Conservation (phyloP, 805 yeast species). For the Dipodascus geniculatus region DNA sequence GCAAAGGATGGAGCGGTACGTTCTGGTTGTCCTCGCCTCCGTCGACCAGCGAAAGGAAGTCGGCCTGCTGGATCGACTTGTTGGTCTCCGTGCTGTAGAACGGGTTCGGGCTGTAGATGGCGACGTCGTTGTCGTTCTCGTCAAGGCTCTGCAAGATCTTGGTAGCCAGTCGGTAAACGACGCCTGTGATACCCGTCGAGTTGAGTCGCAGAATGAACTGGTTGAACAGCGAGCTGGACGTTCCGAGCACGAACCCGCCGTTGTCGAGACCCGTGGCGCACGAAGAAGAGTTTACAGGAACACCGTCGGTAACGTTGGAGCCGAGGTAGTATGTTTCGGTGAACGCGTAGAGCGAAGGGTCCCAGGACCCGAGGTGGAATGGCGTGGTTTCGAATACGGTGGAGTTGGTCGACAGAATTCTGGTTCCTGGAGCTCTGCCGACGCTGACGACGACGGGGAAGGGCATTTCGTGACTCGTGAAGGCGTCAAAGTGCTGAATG, state of each 20-base stretch:
- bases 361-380: constrained; percentile 81
- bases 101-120: constrained; percentile 64
- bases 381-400: constrained; percentile 48
- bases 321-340: constrained; percentile 62
- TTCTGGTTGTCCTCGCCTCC: constrained; percentile 64
- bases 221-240: constrained; percentile 74
- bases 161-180: constrained; percentile 34
- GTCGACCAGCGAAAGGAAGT: constrained; percentile 43
- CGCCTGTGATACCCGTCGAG: constrained; percentile 38
- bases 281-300: constrained; percentile 30
- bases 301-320: constrained; percentile 48
- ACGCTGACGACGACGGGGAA: constrained; percentile 47
- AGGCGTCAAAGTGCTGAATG: constrained; percentile 49
- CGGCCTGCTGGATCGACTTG: constrained; percentile 29
- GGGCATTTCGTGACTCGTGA: constrained; percentile 52
- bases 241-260: constrained; percentile 70
- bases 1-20: constrained; percentile 50
- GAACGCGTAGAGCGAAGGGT: constrained; percentile 56
- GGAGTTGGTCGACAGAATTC: constrained; percentile 48
- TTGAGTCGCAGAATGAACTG: constrained; percentile 49
- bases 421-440: constrained; percentile 34
- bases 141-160: constrained; percentile 35
- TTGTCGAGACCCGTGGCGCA: constrained; percentile 71
- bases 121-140: constrained; percentile 48
- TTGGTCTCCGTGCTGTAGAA: constrained; percentile 35